phyloP scores from a whole-genome alignment of 1,139 yeast species.

The Yamadazyma dendronema region DNA sequence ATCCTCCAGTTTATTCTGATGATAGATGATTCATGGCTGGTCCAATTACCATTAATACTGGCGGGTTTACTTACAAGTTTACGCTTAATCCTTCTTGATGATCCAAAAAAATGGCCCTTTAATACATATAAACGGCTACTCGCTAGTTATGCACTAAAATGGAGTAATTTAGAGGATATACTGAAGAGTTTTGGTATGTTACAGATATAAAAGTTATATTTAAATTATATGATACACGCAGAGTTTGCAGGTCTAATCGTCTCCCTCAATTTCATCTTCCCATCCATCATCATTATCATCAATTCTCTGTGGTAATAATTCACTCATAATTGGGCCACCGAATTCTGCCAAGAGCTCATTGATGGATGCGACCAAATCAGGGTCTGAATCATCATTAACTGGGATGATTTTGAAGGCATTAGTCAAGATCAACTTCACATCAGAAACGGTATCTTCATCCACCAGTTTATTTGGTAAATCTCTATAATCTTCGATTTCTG shows the following conservation, averaged over 20 bases:
- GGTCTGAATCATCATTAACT: slow-evolving; percentile 43
- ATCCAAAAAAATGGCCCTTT: neutral
- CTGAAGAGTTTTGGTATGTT: neutral
- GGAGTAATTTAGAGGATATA: slow-evolving; percentile 2
- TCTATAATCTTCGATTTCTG: slow-evolving; percentile 46
- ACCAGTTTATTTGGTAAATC: slow-evolving; percentile 29
- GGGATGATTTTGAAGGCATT: slow-evolving; percentile 52
- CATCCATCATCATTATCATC: slow-evolving; percentile 43
- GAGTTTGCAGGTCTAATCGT: slow-evolving; percentile 9
- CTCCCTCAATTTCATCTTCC: slow-evolving; percentile 45
- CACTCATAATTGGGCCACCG: slow-evolving; percentile 58
- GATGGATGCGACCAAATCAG: slow-evolving; percentile 56
- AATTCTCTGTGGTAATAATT: slow-evolving; percentile 42
- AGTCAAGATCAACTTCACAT: slow-evolving; percentile 54
- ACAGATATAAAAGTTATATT: neutral
- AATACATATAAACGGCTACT: slow-evolving; percentile 1
- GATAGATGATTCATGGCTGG: neutral
- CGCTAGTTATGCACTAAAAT: slow-evolving; percentile 3
- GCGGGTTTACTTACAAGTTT: neutral
- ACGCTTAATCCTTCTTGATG: neutral
- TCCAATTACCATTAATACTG: neutral
- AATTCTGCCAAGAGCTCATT: slow-evolving; percentile 47
- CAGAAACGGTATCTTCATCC: slow-evolving; percentile 34
- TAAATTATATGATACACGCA: too few species aligned
- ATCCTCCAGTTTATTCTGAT: neutral